Conservation (phyloP, 495 filamentous ascomycete species). For the Jackrogersella minutella region DNA sequence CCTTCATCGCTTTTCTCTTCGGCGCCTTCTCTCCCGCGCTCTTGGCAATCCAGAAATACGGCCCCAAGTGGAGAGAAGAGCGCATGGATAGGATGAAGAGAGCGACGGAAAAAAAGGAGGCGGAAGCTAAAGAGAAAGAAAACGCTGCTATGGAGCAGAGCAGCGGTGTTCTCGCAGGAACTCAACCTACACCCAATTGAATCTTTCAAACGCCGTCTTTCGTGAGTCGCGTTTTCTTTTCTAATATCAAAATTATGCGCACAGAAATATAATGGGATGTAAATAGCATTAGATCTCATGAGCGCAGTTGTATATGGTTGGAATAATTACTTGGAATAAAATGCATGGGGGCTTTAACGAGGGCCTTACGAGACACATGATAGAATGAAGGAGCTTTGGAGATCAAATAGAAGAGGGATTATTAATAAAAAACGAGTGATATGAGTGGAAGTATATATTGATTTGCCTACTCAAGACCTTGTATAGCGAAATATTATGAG, state of each 20-base stretch:
- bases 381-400: no score
- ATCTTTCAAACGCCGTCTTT: background rate
- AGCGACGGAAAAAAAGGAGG: conserved; percentile 38
- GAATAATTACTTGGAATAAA: background rate
- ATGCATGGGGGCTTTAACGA: background rate
- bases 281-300: background rate
- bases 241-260: background rate
- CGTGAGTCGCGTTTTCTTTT: background rate
- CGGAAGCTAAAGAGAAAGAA: conserved; percentile 23
- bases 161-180: background rate
- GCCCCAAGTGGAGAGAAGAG: conserved; percentile 54
- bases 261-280: background rate
- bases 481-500: no score
- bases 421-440: no score
- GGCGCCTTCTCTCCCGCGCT: conserved; percentile 48
- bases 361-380: no score
- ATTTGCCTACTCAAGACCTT: no score
- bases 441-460: no score
- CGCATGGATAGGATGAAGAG: conserved; percentile 41
- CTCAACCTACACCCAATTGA: conserved; percentile 1
- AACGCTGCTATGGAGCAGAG: background rate
- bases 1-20: conserved; percentile 52
- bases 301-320: background rate
- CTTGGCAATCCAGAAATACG: conserved; percentile 49
- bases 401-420: no score